Evolutionary conservation across 169 alveolate species (phyloP).

Genomic region (Eimeria praecox): DNA sequence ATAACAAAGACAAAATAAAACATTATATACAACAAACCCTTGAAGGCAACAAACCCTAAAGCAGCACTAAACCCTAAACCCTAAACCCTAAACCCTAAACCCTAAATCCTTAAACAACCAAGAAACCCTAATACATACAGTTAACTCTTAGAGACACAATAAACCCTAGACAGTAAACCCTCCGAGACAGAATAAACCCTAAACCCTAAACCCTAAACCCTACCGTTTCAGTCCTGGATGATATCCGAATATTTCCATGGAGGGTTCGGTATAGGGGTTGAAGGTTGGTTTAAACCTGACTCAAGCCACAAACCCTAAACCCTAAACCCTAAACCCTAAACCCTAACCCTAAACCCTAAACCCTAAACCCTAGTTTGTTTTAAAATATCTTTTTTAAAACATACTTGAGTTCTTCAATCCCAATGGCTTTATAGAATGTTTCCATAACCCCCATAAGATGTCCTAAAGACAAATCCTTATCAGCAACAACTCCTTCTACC

Average conservation of each 20-base stretch:
- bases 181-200: too few species aligned
- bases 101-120: background rate
- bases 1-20: too few species aligned
- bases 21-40: too few species aligned
- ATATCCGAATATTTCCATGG: constrained; percentile 99
- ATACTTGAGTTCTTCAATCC: constrained; percentile 83
- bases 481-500: constrained; percentile 97
- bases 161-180: background rate
- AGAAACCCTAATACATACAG: too few species aligned
- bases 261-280: constrained; percentile 99
- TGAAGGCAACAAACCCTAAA: too few species aligned
- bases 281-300: constrained; percentile 99
- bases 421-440: constrained; percentile 87
- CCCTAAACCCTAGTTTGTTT: background rate
- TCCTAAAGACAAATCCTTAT: constrained; percentile 93
- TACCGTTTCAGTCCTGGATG: constrained; percentile 93
- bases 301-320: background rate
- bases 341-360: background rate
- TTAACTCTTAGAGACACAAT: too few species aligned
- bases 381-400: too few species aligned
- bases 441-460: constrained; percentile 93
- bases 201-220: background rate
- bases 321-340: background rate
- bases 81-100: constrained; percentile 11
- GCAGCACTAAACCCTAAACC: too few species aligned